Conservation (phyloP, 2,329 filamentous ascomycete genomes). For the Pseudogymnoascus sp. region DNA sequence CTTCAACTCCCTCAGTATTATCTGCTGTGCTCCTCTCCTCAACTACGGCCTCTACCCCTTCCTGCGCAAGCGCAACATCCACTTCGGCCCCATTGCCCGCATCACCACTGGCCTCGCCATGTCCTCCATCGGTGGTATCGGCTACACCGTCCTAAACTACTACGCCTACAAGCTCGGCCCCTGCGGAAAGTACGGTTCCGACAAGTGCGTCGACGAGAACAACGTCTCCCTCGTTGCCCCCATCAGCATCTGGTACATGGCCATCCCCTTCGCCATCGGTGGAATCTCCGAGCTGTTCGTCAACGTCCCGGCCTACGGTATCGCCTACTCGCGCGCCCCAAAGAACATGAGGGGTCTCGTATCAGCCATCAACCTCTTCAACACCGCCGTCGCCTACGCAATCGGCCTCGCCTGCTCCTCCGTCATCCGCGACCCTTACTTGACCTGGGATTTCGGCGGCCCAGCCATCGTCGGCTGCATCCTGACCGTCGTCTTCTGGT, state of each 20-base stretch:
- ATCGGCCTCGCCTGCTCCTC: constrained; percentile 38
- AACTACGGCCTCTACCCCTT: constrained; percentile 60
- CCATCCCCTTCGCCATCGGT: constrained; percentile 41
- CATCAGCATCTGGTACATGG: constrained; percentile 49
- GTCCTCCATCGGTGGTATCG: constrained; percentile 49
- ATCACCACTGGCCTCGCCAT: constrained; percentile 63
- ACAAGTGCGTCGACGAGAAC: constrained; percentile 20
- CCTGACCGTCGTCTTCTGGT: constrained; percentile 38
- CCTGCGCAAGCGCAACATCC: constrained; percentile 52
- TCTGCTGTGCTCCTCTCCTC: constrained; percentile 64
- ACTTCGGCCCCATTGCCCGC: constrained; percentile 65
- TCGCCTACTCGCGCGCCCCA: constrained; percentile 43
- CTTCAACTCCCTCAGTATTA: constrained; percentile 64
- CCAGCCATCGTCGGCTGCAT: constrained; percentile 39
- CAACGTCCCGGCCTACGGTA: constrained; percentile 43
- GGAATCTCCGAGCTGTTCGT: constrained; percentile 46
- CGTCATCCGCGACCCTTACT: constrained; percentile 39
- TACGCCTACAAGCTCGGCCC: constrained; percentile 54
- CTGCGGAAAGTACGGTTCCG: constrained; percentile 41
- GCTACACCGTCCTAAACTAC: constrained; percentile 47
- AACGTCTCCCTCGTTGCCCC: constrained; percentile 21
- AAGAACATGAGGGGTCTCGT: constrained; percentile 44
- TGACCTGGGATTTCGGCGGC: constrained; percentile 43
- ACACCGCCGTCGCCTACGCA: constrained; percentile 37
- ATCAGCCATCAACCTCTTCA: constrained; percentile 42